phyloP scores from a whole-genome alignment of 2,329 filamentous ascomycete species.

The Sporothrix luriei region DNA sequence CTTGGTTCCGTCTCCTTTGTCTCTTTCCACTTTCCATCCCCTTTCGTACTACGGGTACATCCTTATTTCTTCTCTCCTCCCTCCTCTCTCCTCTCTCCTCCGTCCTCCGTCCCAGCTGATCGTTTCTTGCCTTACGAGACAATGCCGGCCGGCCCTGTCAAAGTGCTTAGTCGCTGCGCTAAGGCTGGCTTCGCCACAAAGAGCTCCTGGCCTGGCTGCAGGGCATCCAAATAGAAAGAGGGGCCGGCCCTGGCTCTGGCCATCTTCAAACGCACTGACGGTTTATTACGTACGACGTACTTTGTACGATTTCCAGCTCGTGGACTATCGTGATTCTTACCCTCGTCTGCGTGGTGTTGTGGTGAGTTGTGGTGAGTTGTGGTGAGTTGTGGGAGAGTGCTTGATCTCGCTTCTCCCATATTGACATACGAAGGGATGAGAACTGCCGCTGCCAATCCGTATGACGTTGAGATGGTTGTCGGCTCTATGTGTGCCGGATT shows the following conservation, averaged over 20 bases:
- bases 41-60: not conserved
- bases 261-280: not conserved
- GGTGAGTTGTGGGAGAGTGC: no score
- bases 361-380: no score
- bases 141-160: constrained; percentile 5
- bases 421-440: no score
- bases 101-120: constrained; percentile 8
- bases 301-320: not conserved
- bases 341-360: no score
- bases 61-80: not conserved
- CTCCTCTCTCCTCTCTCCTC: not conserved
- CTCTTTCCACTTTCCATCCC: not conserved
- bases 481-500: not conserved
- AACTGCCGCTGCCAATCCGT: no score
- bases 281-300: not conserved
- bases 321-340: no score
- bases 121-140: constrained; percentile 22
- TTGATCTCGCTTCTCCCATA: no score
- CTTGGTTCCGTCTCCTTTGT: no score
- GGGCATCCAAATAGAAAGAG: not conserved
- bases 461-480: no score
- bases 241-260: constrained; percentile 3
- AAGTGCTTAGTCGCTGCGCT: constrained; percentile 19
- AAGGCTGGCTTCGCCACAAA: constrained; percentile 26
- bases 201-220: not conserved